Percentiles rank a stretch among this genome's conserved stretches.
Evolutionary conservation across 73 alveolate genomes (phyloP).

Genomic region (Paramecium sexaurelia): DNA sequence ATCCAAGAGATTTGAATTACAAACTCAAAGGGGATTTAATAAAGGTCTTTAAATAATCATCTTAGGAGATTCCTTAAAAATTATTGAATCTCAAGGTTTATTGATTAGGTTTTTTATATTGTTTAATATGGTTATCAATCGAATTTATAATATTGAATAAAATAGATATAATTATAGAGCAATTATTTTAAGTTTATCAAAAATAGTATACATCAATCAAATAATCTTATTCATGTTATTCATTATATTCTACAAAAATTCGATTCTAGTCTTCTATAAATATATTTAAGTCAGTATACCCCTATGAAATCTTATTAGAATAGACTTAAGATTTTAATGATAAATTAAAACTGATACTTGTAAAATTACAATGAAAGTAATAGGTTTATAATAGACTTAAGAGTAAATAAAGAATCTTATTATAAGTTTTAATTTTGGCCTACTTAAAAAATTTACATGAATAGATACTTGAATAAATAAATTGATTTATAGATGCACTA

Average conservation of each 20-base stretch:
- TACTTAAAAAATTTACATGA: too few species aligned
- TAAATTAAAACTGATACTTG: neutral
- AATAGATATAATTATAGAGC: neutral
- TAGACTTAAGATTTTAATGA: neutral
- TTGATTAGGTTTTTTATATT: neutral
- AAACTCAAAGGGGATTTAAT: neutral
- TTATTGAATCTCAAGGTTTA: neutral
- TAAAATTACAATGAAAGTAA: slow-evolving; percentile 19
- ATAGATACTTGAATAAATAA: too few species aligned
- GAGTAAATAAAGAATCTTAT: slow-evolving; percentile 16
- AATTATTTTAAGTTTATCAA: neutral
- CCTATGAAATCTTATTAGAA: neutral
- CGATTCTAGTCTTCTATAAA: neutral
- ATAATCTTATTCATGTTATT: neutral
- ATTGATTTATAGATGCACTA: too few species aligned
- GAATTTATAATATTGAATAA: too few species aligned
- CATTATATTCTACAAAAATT: neutral
- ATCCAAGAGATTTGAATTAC: neutral
- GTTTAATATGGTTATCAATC: neutral
- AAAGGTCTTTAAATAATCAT: neutral
- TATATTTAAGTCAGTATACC: neutral
- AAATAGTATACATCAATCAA: neutral
- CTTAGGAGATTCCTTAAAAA: neutral
- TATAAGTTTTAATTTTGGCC: too few species aligned
- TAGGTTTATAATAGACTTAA: slow-evolving; percentile 22